Percentiles rank a stretch among this genome's conserved stretches.
Evolutionary conservation across 371 early-diverging fungal genomes (phyloP).

Genomic region (Rhizopus sp.): DNA sequence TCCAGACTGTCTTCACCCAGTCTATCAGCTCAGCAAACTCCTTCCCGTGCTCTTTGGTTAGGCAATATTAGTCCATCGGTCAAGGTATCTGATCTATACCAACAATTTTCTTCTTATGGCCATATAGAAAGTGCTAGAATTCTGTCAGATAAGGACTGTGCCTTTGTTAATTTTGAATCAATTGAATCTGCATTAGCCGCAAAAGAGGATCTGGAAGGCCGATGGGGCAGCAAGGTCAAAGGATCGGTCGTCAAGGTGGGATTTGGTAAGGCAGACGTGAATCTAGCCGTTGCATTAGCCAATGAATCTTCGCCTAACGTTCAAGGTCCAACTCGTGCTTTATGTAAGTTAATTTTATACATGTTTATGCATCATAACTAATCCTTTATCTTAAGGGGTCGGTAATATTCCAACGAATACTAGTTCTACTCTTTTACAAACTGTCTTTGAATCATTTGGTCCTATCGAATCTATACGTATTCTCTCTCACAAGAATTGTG

Average conservation of each 20-base stretch:
- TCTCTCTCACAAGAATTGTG: constrained; percentile 95
- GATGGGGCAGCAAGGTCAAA: constrained; percentile 22
- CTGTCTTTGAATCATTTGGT: constrained; percentile 84
- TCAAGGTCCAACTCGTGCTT: constrained; percentile 45
- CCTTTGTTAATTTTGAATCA: constrained; percentile 42
- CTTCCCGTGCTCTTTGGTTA: constrained; percentile 92
- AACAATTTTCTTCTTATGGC: constrained; percentile 85
- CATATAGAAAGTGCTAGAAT: constrained; percentile 88
- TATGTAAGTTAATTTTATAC: constrained; percentile 38
- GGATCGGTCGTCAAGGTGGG: constrained; percentile 36
- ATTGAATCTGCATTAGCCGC: constrained; percentile 46
- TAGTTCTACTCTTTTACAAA: constrained; percentile 74
- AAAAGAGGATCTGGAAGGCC: constrained; percentile 32
- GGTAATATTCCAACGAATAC: constrained; percentile 91
- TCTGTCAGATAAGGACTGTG: constrained; percentile 70
- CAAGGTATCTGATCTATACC: constrained; percentile 75
- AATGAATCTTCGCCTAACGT: constrained; percentile 58
- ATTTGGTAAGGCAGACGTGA: constrained; percentile 41
- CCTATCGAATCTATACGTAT: constrained; percentile 92
- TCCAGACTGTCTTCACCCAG: not conserved
- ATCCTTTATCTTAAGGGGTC: constrained; percentile 65
- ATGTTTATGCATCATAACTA: not conserved
- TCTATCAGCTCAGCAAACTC: constrained; percentile 26
- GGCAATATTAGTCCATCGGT: constrained; percentile 87
- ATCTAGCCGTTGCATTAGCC: constrained; percentile 38